phyloP scores from a whole-genome alignment of 495 filamentous ascomycete genomes.

The Hypoxylon crocopeplum region DNA sequence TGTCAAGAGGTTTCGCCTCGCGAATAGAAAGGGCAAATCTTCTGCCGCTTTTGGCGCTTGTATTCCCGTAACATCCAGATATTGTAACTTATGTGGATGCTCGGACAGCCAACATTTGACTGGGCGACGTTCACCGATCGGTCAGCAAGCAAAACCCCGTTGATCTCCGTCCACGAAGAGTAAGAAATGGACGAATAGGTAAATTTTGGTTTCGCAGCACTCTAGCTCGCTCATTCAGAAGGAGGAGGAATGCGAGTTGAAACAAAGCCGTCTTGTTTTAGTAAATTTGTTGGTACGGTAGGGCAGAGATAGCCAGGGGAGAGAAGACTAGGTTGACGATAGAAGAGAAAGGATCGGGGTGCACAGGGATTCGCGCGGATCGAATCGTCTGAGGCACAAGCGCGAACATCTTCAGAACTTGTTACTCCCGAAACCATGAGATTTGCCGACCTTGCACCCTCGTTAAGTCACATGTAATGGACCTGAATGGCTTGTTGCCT shows the following conservation, averaged over 20 bases:
- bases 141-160: constrained; percentile 6
- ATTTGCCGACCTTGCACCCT: constrained; percentile 38
- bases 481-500: constrained; percentile 27
- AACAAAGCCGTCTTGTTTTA: constrained; percentile 33
- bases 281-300: constrained; percentile 33
- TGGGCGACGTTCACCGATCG: constrained; percentile 20
- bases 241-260: constrained; percentile 27
- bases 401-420: too few species aligned
- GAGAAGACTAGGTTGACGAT: constrained; percentile 7
- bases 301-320: constrained; percentile 20
- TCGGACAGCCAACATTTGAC: constrained; percentile 10
- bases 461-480: constrained; percentile 35
- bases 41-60: constrained; percentile 26
- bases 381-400: constrained; percentile 32
- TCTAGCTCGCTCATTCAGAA: constrained; percentile 15
- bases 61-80: constrained; percentile 15
- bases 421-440: constrained; percentile 26
- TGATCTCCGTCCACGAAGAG: constrained; percentile 3
- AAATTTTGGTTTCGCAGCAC: constrained; percentile 17
- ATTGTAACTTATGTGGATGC: constrained; percentile 4
- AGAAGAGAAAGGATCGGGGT: constrained; percentile 7
- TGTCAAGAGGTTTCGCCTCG: constrained; percentile 1
- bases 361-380: constrained; percentile 31
- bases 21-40: constrained; percentile 2
- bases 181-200: constrained; percentile 8